A percentile compares a stretch with the other conserved stretches of the same genome.
phyloP scores from a whole-genome alignment of 2,329 filamentous ascomycete species.

The Bisporella sp. region DNA sequence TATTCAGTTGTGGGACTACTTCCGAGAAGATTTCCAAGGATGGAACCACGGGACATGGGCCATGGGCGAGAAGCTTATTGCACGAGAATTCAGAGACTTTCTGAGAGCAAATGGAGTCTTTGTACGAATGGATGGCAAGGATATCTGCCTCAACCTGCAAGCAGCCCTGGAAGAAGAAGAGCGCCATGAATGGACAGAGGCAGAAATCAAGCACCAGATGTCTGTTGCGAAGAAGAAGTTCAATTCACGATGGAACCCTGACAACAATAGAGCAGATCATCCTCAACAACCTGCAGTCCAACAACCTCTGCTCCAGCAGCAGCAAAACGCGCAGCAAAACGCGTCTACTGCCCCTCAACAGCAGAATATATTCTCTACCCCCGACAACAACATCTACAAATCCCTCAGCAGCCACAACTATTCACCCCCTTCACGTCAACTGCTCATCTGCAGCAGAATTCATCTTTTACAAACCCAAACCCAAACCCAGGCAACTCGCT shows the following conservation, averaged over 20 bases:
- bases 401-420: too few relatives aligned
- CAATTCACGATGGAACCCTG: neutral
- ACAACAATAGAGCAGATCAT: neutral
- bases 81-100: neutral
- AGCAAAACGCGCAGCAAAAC: neutral
- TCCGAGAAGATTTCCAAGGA: neutral
- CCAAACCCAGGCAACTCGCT: too few relatives aligned
- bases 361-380: too few relatives aligned
- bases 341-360: neutral
- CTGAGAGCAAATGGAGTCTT: neutral
- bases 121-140: neutral
- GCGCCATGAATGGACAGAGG: neutral
- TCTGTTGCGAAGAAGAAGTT: neutral
- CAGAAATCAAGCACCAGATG: neutral
- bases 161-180: neutral
- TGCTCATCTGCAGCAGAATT: too few relatives aligned
- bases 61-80: neutral
- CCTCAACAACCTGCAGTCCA: neutral
- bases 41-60: neutral
- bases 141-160: too few relatives aligned
- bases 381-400: too few relatives aligned
- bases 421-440: too few relatives aligned
- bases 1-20: neutral
- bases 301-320: neutral
- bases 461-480: too few relatives aligned